Base-by-base conservation (phyloP, 2,329 filamentous ascomycete species). In the Nemania serpens region DNA sequence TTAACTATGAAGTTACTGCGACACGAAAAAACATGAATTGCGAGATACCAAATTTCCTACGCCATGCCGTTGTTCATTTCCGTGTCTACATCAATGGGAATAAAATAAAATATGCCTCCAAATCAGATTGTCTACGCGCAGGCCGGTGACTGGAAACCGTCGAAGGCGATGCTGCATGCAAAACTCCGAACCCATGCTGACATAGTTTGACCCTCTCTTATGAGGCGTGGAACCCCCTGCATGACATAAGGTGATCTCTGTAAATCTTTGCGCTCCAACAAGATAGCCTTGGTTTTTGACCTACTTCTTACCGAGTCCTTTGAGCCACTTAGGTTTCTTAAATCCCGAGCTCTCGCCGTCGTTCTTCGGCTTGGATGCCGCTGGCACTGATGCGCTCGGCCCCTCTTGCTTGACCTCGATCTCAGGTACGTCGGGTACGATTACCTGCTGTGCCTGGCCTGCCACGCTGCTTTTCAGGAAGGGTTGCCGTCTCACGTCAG, bases 301-400 rank as follows among this genome's bases (percentile, higher is more conserved):
- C 77, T 73, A 90, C 78, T 91, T 93, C 82, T 91, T 93, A 7
- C 85, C 86, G 33, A 87, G 81, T 57, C 89, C 76, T 74, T 90
- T 90, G 42, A 93, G 75, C 84, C 90, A 91, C 74, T 91, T 92
- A 18, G 89, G 89, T 68, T 87, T 76, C 65, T 73, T 73, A n/a
- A 71, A 66, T 0, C 56, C 65, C 11, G 65, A 63, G 18, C 70
- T 59, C 5, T 69, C 70, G 15, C 67, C 61, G 3, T 66, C 67
- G 33, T 57, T 60, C 15, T 37, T 66, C n/a, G 69, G 65, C 49
- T 64, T 66, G 2, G 65, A 45, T 15, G 64, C 50, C 15, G 64
- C 50, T 3, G 58, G 43, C 10, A 53, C 20, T 13, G 53, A 36
- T 5, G 53, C 39, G 45, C 33, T 55, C 22, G 29, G 46, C 33